phyloP scores from a whole-genome alignment of 2,329 filamentous ascomycete species.

The Graphiopsis chlorocephala region DNA sequence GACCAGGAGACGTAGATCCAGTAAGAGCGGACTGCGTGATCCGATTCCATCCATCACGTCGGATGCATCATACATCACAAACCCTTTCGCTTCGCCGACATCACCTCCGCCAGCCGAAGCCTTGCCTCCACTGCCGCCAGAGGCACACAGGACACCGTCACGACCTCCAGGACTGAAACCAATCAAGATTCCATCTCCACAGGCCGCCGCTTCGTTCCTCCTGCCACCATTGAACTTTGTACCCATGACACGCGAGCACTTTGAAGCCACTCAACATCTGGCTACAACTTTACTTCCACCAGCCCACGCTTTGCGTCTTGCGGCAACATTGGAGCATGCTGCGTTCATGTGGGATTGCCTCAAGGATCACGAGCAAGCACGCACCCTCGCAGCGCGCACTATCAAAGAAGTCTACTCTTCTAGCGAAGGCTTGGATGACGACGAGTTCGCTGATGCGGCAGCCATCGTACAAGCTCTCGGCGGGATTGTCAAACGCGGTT shows the following conservation, averaged over 20 bases:
- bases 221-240: constrained; percentile 78
- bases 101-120: constrained; percentile 40
- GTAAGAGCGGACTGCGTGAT: constrained; percentile 39
- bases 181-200: constrained; percentile 31
- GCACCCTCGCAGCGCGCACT: constrained; percentile 73
- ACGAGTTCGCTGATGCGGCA: constrained; percentile 89
- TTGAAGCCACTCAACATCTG: constrained; percentile 71
- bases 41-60: constrained; percentile 49
- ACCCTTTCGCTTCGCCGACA: constrained; percentile 45
- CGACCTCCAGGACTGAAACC: constrained; percentile 42
- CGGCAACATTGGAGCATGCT: constrained; percentile 86
- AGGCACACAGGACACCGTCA: constrained; percentile 33
- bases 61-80: constrained; percentile 51
- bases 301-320: constrained; percentile 84
- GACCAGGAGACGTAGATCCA: constrained; percentile 20
- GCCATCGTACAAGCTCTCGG: constrained; percentile 82
- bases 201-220: constrained; percentile 65
- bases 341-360: constrained; percentile 93
- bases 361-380: constrained; percentile 73
- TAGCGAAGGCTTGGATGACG: constrained; percentile 88
- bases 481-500: constrained; percentile 82
- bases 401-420: constrained; percentile 90
- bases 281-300: constrained; percentile 77
- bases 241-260: constrained; percentile 75
- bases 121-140: constrained; percentile 26